phyloP scores from a whole-genome alignment of 1,284 basidiomycete species.

The Sanghuangporus weigelae region DNA sequence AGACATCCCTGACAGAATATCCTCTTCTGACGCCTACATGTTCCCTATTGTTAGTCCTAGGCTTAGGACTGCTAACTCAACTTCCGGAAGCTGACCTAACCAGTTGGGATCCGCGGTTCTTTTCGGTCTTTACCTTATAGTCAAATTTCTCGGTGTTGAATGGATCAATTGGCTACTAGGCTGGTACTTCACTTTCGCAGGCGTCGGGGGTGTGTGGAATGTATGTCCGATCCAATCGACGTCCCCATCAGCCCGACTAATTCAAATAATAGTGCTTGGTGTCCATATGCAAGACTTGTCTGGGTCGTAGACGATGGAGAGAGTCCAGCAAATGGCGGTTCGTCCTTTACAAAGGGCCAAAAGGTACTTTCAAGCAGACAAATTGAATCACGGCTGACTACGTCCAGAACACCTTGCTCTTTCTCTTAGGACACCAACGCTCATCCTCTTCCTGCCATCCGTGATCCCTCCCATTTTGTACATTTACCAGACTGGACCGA shows the following conservation, averaged over 20 bases:
- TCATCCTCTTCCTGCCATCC: conserved; percentile 61
- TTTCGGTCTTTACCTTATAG: conserved; percentile 61
- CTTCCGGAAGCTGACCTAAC: background rate
- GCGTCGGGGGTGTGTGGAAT: conserved; percentile 66
- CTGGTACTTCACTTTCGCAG: conserved; percentile 71
- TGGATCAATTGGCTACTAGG: conserved; percentile 79
- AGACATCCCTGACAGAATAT: conserved; percentile 48
- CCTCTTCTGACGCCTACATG: conserved; percentile 65
- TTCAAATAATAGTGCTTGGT: conserved; percentile 39
- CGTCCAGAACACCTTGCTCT: conserved; percentile 38
- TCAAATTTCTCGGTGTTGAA: conserved; percentile 75
- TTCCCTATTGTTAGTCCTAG: conserved; percentile 61
- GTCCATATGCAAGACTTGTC: conserved; percentile 39
- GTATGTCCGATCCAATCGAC: conserved; percentile 30
- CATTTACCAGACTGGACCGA: conserved; percentile 41
- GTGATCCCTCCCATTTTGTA: conserved; percentile 67
- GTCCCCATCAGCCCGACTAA: conserved; percentile 8
- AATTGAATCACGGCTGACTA: background rate
- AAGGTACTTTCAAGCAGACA: conserved; percentile 32
- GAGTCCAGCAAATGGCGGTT: conserved; percentile 44
- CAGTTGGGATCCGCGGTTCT: conserved; percentile 65
- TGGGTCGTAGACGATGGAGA: conserved; percentile 49
- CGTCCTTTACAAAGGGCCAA: conserved; percentile 37
- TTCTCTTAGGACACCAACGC: conserved; percentile 57
- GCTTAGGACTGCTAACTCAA: background rate